Percentiles rank a stretch among this genome's conserved stretches.
phyloP scores from a whole-genome alignment of 164 flowering plant species.

The Sedum album region DNA sequence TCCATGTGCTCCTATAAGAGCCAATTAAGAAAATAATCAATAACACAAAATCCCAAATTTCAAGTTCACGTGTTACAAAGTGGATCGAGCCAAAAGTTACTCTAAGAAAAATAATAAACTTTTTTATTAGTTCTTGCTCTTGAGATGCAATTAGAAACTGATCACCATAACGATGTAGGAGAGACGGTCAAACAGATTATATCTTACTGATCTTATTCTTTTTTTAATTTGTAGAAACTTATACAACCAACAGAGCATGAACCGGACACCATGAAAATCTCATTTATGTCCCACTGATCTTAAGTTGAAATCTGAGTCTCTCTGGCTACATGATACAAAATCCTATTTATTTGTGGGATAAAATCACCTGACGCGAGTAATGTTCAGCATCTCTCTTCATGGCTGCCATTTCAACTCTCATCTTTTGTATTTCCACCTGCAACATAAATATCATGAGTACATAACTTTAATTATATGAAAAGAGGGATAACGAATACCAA shows the following conservation, averaged over 20 bases:
- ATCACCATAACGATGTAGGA: background rate
- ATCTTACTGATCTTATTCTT: background rate
- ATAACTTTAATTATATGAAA: background rate
- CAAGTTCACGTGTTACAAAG: background rate
- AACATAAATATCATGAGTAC: conserved; percentile 14
- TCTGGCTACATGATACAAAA: background rate
- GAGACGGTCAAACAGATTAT: background rate
- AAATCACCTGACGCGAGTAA: conserved; percentile 88
- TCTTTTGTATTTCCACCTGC: conserved; percentile 90
- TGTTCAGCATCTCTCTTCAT: conserved; percentile 99
- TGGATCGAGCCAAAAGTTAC: background rate
- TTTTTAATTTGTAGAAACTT: too few species aligned
- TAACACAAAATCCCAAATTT: conserved; percentile 1
- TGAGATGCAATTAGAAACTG: background rate
- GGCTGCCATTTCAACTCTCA: conserved; percentile 98
- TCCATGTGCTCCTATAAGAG: conserved; percentile 88
- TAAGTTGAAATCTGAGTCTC: background rate
- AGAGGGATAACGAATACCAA: background rate
- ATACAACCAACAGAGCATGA: too few species aligned
- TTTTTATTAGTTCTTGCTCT: background rate
- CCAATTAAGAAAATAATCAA: background rate
- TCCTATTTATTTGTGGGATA: conserved; percentile 1
- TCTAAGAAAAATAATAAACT: too few species aligned
- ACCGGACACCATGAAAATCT: too few species aligned
- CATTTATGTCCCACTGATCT: too few species aligned